phyloP scores from a whole-genome alignment of 495 filamentous ascomycete species.

The Aspergillus cavernicola region DNA sequence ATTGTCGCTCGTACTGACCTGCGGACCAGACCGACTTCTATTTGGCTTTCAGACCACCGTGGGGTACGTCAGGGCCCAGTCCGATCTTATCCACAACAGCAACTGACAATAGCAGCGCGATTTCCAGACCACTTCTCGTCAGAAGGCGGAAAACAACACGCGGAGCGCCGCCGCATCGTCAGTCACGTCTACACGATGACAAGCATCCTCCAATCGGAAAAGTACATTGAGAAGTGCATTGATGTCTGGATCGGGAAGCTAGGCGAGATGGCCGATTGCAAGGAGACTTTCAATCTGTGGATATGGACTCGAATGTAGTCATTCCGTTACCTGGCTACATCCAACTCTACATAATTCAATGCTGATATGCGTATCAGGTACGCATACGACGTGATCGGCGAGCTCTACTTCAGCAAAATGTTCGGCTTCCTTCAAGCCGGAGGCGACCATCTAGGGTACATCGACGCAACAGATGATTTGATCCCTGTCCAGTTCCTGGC shows the following conservation, averaged over 20 bases:
- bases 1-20: neutral
- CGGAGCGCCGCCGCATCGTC: conserved; percentile 27
- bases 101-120: conserved; percentile 6
- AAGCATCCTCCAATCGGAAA: conserved; percentile 28
- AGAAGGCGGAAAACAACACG: conserved; percentile 24
- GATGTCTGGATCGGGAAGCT: conserved; percentile 21
- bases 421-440: conserved; percentile 31
- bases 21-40: conserved; percentile 16
- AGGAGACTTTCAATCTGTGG: conserved; percentile 20
- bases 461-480: conserved; percentile 21
- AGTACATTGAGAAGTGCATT: conserved; percentile 25
- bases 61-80: conserved; percentile 5
- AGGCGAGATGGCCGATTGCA: conserved; percentile 19
- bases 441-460: conserved; percentile 15
- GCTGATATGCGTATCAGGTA: conserved; percentile 20
- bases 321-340: neutral
- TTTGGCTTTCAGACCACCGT: conserved; percentile 14
- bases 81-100: neutral
- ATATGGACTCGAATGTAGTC: conserved; percentile 20
- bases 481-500: conserved; percentile 25
- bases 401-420: conserved; percentile 35
- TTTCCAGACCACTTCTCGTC: conserved; percentile 20
- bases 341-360: no score
- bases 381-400: conserved; percentile 35
- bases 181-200: conserved; percentile 29